Percentiles rank a stretch among this genome's conserved stretches.
phyloP scores from a whole-genome alignment of 208 protist species.

The Crithidia expoeki region DNA sequence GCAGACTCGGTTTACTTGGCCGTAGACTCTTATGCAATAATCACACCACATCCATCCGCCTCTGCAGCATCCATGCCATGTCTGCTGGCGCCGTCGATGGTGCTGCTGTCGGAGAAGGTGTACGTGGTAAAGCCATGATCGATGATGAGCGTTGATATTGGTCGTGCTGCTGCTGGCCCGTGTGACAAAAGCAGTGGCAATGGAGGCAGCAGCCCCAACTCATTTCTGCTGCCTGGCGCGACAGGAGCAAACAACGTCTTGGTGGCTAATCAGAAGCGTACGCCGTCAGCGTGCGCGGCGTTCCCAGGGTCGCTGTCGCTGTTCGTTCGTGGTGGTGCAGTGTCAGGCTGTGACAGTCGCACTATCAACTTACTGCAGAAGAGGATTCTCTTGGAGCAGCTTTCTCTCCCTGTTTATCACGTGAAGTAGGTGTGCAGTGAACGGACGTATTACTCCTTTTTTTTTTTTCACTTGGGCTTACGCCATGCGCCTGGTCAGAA shows the following conservation, averaged over 20 bases:
- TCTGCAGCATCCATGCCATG: constrained; percentile 7
- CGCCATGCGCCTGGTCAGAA: too few relatives aligned
- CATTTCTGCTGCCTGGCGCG: constrained; percentile 4
- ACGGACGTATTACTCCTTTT: not conserved
- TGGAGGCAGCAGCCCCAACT: not conserved
- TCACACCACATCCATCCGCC: not conserved
- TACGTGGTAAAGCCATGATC: constrained; percentile 1
- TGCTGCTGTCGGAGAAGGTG: constrained; percentile 8
- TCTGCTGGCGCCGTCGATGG: not conserved
- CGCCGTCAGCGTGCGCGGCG: constrained; percentile 26
- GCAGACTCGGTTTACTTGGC: not conserved
- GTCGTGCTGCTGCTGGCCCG: not conserved
- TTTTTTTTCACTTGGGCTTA: not conserved
- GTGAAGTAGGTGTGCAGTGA: not conserved
- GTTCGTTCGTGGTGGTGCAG: constrained; percentile 18
- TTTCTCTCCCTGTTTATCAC: not conserved
- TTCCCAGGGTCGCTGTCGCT: constrained; percentile 34
- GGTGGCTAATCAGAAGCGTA: constrained; percentile 9
- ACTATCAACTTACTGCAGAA: constrained; percentile 16
- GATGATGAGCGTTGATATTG: not conserved
- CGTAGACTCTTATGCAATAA: not conserved
- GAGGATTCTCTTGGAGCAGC: constrained; percentile 15
- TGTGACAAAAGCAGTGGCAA: not conserved
- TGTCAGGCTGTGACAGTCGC: constrained; percentile 24
- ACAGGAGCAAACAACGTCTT: not conserved